These are phyloP conservation scores for Lolium multiflorum DNA, from an alignment of 176 grass and related monocot genomes.

Conservation along the genomic window DNA sequence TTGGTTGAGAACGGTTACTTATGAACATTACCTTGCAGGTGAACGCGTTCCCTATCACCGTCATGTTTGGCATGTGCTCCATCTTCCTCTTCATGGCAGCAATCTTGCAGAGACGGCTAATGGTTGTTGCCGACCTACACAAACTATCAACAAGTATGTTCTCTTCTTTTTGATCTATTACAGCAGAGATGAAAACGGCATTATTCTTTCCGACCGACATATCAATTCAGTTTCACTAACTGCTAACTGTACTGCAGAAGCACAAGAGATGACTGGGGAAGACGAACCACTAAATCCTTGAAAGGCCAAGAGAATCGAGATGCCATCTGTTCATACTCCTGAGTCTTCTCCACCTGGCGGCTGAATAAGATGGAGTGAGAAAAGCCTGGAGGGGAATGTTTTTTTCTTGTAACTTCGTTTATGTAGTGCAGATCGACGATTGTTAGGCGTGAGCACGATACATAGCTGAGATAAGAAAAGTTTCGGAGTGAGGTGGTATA, in stretches of 20 bases:
- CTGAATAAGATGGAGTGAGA: slow-evolving; percentile 52
- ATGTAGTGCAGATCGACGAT: slow-evolving; percentile 45
- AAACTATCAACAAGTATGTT: slow-evolving; percentile 69
- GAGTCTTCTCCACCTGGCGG: slow-evolving; percentile 32
- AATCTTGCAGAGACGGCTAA: slow-evolving; percentile 92
- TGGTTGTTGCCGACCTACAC: slow-evolving; percentile 78
- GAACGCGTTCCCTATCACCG: slow-evolving; percentile 83
- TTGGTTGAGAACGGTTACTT: not conserved
- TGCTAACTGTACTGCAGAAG: slow-evolving; percentile 51
- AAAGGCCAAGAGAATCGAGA: slow-evolving; percentile 11
- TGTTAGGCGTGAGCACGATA: slow-evolving; percentile 32
- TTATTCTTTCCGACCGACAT: not conserved
- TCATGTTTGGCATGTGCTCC: slow-evolving; percentile 98
- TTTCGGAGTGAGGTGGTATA: slow-evolving; percentile 23
- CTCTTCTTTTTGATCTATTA: not conserved
- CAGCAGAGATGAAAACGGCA: not conserved
- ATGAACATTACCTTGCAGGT: slow-evolving; percentile 57
- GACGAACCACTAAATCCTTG: slow-evolving; percentile 72
- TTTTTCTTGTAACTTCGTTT: slow-evolving; percentile 46
- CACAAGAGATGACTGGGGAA: slow-evolving; percentile 63
- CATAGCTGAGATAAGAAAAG: slow-evolving; percentile 27
- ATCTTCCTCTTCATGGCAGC: slow-evolving; percentile 97
- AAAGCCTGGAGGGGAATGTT: slow-evolving; percentile 27
- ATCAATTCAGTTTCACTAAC: not conserved
- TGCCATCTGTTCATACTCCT: not conserved